Evolutionary conservation across 1,139 yeast species (phyloP), one percentile per base, ranked within the genome.

Genomic region (Kazachstania sp.): DNA sequence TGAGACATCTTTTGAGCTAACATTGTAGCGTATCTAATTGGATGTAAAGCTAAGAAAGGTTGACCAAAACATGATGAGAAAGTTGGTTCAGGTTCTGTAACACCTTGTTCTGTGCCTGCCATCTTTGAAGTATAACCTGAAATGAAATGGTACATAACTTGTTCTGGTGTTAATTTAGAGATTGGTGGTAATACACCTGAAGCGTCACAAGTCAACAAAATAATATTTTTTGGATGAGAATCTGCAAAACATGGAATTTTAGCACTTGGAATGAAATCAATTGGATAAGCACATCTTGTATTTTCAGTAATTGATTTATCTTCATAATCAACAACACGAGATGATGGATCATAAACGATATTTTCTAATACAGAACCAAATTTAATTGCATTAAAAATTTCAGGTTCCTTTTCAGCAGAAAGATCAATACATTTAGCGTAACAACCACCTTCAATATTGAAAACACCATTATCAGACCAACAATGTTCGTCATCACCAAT

Each of bases 71-170:
- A 92, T 49, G 98, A 96, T 56, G 96, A 86, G 79, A 92, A 92
- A 29, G 97, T 87, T 50, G 97, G 95, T 71, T 86, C 90, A 52
- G 98, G 97, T 74, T 92, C 97, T 56, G 97, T 90, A 58, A 92
- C 87, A 72, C 98, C 98, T 70, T 87, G 95, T 73, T 92, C 98
- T 50, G 98, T 92, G 70, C 98, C 98, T 55, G 98, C 97, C 95
- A 92, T 92, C 81, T 92, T 92, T 51, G 97, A 90, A 54, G 98
- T 92, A 79, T 92, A 92, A 67, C 98, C 98, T 54, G 95, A 85
- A 61, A 92, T 92, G 73, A 92, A 92, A 74, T 92, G 97, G 78
- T 92, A 92, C 97, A 92, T 92, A 57, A 92, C 97, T 73, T 92
- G 97, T 59, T 92, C 87, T 65, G 87, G 87, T 50, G 95, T 78